Conservation (phyloP, 768 basidiomycete genomes). For the Leccinum sublutescens region DNA sequence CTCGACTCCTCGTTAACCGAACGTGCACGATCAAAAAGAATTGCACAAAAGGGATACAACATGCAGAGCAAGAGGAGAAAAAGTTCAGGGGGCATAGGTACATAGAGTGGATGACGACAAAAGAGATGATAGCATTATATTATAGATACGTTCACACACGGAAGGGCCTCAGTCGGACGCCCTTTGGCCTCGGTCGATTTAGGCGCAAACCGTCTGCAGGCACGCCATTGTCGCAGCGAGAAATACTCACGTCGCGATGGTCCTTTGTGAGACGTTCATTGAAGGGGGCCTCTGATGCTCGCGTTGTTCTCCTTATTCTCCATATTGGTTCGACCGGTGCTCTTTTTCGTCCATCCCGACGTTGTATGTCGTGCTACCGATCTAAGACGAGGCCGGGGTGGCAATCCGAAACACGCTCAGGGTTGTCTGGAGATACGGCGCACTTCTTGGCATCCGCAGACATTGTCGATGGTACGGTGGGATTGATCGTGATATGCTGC, state of each 20-base stretch:
- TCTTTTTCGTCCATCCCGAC: conserved; percentile 65
- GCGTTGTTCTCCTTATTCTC: conserved; percentile 56
- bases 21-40: neutral
- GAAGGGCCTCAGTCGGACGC: no score
- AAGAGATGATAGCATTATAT: neutral
- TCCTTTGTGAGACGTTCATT: conserved; percentile 32
- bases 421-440: conserved; percentile 28
- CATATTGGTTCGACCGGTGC: conserved; percentile 46
- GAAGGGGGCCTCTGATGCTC: neutral
- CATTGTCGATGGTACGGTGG: conserved; percentile 35
- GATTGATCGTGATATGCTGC: conserved; percentile 39
- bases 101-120: conserved; percentile 23
- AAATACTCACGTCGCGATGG: conserved; percentile 53
- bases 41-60: conserved; percentile 19
- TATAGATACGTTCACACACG: neutral
- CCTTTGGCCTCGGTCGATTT: conserved; percentile 45
- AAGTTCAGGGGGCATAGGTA: conserved; percentile 24
- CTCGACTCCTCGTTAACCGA: neutral
- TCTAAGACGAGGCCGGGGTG: conserved; percentile 48
- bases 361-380: conserved; percentile 57
- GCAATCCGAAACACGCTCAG: conserved; percentile 23
- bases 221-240: neutral
- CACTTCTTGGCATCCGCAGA: conserved; percentile 36
- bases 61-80: conserved; percentile 10
- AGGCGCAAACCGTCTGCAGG: conserved; percentile 42